Evolutionary conservation across 2,329 filamentous ascomycete species (phyloP).

Genomic region (Colletotrichum caudatum): DNA sequence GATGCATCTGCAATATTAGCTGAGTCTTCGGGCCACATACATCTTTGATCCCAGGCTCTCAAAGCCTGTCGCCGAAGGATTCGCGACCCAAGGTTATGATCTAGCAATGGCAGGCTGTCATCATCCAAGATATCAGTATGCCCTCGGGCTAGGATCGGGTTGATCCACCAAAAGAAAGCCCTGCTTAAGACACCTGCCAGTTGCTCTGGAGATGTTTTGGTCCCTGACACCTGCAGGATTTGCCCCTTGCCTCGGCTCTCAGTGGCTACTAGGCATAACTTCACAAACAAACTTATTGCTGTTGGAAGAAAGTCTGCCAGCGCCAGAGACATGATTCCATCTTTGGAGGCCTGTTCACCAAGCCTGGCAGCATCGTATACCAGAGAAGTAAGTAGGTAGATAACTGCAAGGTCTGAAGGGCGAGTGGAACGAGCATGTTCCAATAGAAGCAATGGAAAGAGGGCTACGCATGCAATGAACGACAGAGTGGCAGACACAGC

Average conservation of each 20-base stretch:
- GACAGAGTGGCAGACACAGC: too few species aligned
- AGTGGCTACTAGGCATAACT: not conserved
- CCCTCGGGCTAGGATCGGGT: slow-evolving; percentile 11
- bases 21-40: not conserved
- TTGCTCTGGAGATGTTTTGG: slow-evolving; percentile 11
- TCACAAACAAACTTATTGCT: not conserved
- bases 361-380: too few species aligned
- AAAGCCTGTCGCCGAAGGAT: slow-evolving; percentile 10
- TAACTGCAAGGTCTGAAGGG: too few species aligned
- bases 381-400: too few species aligned
- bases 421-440: too few species aligned
- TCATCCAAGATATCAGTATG: slow-evolving; percentile 4
- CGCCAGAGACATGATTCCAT: too few species aligned
- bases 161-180: slow-evolving; percentile 32
- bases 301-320: too few species aligned
- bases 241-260: slow-evolving; percentile 12
- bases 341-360: too few species aligned
- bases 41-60: slow-evolving; percentile 25
- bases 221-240: not conserved
- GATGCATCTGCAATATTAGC: too few species aligned
- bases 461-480: too few species aligned
- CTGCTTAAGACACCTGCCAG: not conserved
- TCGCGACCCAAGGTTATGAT: slow-evolving; percentile 6
- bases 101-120: slow-evolving; percentile 1
- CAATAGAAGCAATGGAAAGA: too few species aligned